These are phyloP conservation scores for Ascochyta clinopodiicola DNA, from an alignment of 2,329 filamentous ascomycete genomes.

Conservation along the genomic window DNA sequence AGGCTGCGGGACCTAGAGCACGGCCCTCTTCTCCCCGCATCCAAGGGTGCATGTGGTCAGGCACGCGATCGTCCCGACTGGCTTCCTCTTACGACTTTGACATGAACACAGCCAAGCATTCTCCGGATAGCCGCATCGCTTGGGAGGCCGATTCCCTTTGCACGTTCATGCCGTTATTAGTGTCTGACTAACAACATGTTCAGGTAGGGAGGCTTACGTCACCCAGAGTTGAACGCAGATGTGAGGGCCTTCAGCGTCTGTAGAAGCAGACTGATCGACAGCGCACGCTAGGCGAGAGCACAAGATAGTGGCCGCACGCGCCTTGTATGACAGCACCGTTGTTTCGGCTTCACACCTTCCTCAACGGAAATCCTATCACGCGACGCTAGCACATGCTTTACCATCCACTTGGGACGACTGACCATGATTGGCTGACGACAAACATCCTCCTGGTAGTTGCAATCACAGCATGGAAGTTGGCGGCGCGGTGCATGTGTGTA, in stretches of 20 bases:
- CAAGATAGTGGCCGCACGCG: conserved; percentile 7
- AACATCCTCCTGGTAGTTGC: background rate
- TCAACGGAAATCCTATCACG: conserved; percentile 6
- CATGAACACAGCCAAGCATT: conserved; percentile 13
- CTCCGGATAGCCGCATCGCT: background rate
- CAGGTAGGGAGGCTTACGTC: background rate
- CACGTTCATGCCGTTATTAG: background rate
- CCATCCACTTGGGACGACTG: conserved; percentile 1
- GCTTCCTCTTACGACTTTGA: background rate
- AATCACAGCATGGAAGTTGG: conserved; percentile 2
- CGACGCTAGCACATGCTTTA: conserved; percentile 14
- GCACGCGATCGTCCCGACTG: conserved; percentile 6
- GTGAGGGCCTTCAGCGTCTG: background rate
- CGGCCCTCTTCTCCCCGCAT: background rate
- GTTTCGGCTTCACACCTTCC: conserved; percentile 11
- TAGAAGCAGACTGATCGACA: background rate
- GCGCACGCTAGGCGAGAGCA: background rate
- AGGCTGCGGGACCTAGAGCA: conserved; percentile 4
- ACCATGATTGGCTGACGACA: conserved; percentile 1
- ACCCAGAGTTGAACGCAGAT: background rate
- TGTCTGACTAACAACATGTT: background rate
- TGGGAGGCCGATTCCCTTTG: background rate
- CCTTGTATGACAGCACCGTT: conserved; percentile 7
- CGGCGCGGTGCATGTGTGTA: background rate
- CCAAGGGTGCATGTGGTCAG: conserved; percentile 13